phyloP scores from a whole-genome alignment of 768 basidiomycete species.

The Termitomyces sp. region DNA sequence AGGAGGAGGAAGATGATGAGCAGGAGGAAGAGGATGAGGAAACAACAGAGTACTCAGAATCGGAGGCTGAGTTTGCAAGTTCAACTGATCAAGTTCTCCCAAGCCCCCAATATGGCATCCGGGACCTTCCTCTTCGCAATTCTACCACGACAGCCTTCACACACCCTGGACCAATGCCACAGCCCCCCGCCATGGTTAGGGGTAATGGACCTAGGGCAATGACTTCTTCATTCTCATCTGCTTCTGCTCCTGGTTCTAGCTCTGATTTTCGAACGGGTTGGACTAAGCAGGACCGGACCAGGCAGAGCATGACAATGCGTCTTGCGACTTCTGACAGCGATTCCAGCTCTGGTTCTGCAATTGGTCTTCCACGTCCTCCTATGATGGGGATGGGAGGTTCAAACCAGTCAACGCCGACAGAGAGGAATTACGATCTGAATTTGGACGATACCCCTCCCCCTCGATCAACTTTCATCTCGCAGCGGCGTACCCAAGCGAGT shows the following conservation, averaged over 20 bases:
- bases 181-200: constrained; percentile 5
- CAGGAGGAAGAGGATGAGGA: constrained; percentile 12
- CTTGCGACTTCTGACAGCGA: constrained; percentile 9
- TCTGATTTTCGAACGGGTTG: constrained; percentile 1
- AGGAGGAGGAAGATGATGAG: neutral
- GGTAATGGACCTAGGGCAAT: neutral
- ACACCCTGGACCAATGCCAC: constrained; percentile 10
- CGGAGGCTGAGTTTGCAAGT: constrained; percentile 10
- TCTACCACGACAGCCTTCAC: neutral
- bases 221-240: neutral
- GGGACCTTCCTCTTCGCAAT: constrained; percentile 33
- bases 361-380: constrained; percentile 10
- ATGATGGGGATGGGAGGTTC: constrained; percentile 2
- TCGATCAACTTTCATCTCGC: constrained; percentile 8
- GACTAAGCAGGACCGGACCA: neutral
- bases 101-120: constrained; percentile 43
- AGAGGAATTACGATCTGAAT: constrained; percentile 2
- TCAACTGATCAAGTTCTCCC: constrained; percentile 6
- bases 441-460: constrained; percentile 19
- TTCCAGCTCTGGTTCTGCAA: neutral
- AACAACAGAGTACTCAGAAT: constrained; percentile 16
- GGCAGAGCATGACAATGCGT: constrained; percentile 18
- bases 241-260: neutral
- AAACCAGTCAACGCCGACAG: constrained; percentile 1
- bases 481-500: neutral